Evolutionary conservation across 306 rosid genomes (phyloP).

Genomic region (Fragaria nilgerrensis): DNA sequence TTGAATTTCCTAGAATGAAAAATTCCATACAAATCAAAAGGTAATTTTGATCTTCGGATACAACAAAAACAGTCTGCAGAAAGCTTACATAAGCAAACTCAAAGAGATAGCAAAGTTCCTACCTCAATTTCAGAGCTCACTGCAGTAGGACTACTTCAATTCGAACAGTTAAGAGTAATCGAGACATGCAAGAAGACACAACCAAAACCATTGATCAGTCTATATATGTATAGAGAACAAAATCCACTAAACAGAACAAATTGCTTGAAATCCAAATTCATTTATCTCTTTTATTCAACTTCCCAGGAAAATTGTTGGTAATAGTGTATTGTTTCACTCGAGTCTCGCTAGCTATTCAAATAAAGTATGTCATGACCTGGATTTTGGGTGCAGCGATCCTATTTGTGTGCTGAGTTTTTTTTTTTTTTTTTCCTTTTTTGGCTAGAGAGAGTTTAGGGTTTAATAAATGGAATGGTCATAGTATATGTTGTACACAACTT

Average conservation of each 20-base stretch:
- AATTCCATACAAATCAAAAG: background rate
- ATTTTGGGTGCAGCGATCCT: background rate
- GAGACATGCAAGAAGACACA: background rate
- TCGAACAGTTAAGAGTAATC: background rate
- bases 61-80: background rate
- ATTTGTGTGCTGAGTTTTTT: background rate
- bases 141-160: slow-evolving; percentile 32
- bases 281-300: background rate
- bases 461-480: background rate
- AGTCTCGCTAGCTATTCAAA: background rate
- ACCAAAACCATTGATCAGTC: slow-evolving; percentile 6
- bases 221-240: background rate
- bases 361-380: background rate
- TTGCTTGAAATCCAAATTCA: background rate
- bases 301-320: background rate
- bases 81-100: background rate
- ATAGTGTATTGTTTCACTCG: background rate
- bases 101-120: background rate
- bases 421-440: background rate
- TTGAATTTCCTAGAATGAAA: slow-evolving; percentile 56
- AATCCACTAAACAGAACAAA: background rate
- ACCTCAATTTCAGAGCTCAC: slow-evolving; percentile 48
- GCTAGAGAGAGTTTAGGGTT: background rate
- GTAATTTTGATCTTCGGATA: background rate
- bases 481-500: background rate